Evolutionary conservation across 2,329 filamentous ascomycete species (phyloP), one percentile per base, ranked within the genome.

Genomic region (Paraphoma sp.): DNA sequence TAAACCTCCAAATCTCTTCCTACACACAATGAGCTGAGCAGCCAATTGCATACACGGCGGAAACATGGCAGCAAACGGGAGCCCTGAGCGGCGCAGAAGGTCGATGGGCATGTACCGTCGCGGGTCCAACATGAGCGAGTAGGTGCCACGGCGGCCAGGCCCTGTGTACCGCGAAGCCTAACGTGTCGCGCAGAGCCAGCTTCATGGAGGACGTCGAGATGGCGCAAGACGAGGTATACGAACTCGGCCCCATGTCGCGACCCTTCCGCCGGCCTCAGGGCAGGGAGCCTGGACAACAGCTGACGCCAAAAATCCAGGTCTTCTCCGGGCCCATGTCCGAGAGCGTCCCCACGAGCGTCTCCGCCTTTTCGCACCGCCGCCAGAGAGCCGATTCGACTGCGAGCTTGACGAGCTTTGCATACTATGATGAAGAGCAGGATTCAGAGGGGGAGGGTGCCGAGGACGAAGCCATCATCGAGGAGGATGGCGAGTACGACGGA

Each of bases 181-280:
- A 70, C 54, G 50, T 11, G 36, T 47, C 11, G 45, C 17, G 33
- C 49, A 68, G 61, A 53, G 65, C 59, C 36, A 96, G 92, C 78
- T 89, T 97, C 66, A 89, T 97, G 67, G 92, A 92, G 65, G 92
- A 97, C 77, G 93, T 98, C n/a, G 94, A 97, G 76, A 98, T 99
- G 95, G 94, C 95, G 17, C 92, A 96, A 49, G 92, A 97, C 75
- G 94, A 98, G 86, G 91, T 95, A 72, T 69, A 66, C 62, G 70
- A 76, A 65, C 70, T 75, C 63, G 64, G 49, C 28, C 64, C 67
- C 63, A 60, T 71, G 52, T 48, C 54, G 51, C 64, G 53, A 30
- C 53, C 62, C 47, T 64, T 49, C 43, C 60, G 54, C 48, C 48
- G 46, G 49, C 41, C 46, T 17, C 49, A 50, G 46, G 51, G 51